Evolutionary conservation across 2,329 filamentous ascomycete genomes (phyloP).

Genomic region (Colletotrichum sp.): DNA sequence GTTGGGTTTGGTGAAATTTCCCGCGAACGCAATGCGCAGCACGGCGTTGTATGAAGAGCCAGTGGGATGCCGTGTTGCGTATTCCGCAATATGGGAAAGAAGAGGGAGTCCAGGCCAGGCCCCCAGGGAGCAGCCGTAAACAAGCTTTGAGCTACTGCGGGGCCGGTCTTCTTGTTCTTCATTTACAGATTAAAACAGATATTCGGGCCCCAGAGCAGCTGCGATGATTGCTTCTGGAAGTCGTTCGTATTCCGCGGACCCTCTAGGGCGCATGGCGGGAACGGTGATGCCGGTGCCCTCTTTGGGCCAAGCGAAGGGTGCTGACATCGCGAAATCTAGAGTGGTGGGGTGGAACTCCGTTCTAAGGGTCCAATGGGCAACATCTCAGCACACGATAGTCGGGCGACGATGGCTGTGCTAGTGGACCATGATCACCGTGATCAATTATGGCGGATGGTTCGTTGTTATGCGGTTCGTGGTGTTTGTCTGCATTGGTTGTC

Average conservation of each 20-base stretch:
- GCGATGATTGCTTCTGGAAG: neutral
- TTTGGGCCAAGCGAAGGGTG: neutral
- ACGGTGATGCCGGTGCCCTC: neutral
- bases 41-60: neutral
- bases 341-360: neutral
- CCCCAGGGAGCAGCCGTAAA: neutral
- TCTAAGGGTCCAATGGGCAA: neutral
- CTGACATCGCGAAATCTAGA: neutral
- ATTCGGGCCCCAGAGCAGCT: neutral
- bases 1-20: neutral
- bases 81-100: neutral
- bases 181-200: neutral
- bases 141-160: conserved; percentile 15
- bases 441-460: neutral
- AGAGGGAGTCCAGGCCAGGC: neutral
- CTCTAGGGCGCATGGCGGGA: neutral
- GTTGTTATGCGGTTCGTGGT: neutral
- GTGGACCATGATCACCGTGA: neutral
- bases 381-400: neutral
- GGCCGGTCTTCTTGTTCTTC: neutral
- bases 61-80: neutral
- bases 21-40: neutral
- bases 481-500: neutral
- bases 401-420: neutral
- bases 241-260: neutral